Evolutionary conservation across 768 basidiomycete species (phyloP).

Genomic region (Tephrocybe sp.): DNA sequence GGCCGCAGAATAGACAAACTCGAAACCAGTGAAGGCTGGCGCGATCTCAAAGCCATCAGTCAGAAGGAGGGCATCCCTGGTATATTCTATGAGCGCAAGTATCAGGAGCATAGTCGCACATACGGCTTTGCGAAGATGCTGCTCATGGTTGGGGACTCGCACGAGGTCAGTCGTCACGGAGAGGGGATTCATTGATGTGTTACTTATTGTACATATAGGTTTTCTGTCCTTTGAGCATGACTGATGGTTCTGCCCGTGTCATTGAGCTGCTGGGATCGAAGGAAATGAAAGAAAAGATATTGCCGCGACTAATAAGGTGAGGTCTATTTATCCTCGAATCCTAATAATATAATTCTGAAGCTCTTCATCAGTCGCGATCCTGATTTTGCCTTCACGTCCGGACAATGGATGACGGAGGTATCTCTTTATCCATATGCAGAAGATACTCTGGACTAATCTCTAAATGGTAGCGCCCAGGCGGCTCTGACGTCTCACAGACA

Average conservation of each 20-base stretch:
- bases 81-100: slow-evolving; percentile 66
- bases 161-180: slow-evolving; percentile 44
- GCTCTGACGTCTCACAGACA: slow-evolving; percentile 72
- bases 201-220: slow-evolving; percentile 33
- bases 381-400: slow-evolving; percentile 59
- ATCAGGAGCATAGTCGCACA: slow-evolving; percentile 55
- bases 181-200: not conserved
- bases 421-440: slow-evolving; percentile 21
- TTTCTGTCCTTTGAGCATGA: slow-evolving; percentile 77
- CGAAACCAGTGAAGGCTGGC: slow-evolving; percentile 73
- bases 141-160: slow-evolving; percentile 60
- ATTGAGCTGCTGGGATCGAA: slow-evolving; percentile 63
- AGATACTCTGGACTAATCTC: not conserved
- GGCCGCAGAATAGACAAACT: slow-evolving; percentile 65
- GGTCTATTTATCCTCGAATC: not conserved
- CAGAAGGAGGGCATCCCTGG: slow-evolving; percentile 65
- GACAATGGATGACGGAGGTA: slow-evolving; percentile 86
- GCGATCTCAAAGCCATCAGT: slow-evolving; percentile 56
- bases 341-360: not conserved
- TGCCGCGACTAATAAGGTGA: slow-evolving; percentile 62
- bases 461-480: slow-evolving; percentile 54
- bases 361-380: slow-evolving; percentile 53
- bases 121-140: slow-evolving; percentile 66
- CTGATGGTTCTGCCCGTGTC: slow-evolving; percentile 73
- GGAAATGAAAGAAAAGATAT: slow-evolving; percentile 55